These are phyloP conservation scores for Maudiozyma pseudohumilis DNA, from an alignment of 805 yeast species.

Conservation along the genomic window DNA sequence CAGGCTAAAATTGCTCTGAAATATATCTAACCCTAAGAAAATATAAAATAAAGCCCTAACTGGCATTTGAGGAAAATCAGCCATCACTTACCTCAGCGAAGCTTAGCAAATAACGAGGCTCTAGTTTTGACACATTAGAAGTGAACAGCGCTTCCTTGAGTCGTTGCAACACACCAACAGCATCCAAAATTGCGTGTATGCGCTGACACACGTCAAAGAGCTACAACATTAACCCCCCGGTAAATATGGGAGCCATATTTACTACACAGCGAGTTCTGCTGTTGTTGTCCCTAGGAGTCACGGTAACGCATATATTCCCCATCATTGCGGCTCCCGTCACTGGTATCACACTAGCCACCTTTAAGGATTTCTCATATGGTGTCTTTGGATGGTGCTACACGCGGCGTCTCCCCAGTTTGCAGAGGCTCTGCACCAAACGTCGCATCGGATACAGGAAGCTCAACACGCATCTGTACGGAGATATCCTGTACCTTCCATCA, in stretches of 20 bases:
- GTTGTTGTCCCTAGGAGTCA: slow-evolving; percentile 23
- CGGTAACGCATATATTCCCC: slow-evolving; percentile 50
- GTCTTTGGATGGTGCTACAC: slow-evolving; percentile 57
- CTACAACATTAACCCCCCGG: no score
- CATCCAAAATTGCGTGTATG: no score
- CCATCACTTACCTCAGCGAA: no score
- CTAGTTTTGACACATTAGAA: no score
- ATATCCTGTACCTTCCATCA: slow-evolving; percentile 45
- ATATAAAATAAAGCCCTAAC: no score
- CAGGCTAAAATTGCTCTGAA: no score
- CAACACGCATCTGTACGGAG: slow-evolving; percentile 25
- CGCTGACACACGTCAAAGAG: no score
- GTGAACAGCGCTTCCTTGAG: no score
- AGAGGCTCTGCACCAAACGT: slow-evolving; percentile 10
- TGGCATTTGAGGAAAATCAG: no score
- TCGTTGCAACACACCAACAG: no score
- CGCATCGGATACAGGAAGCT: slow-evolving; percentile 16
- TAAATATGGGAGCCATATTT: background rate
- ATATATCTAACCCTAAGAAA: no score
- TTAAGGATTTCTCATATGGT: slow-evolving; percentile 46
- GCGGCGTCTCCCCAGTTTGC: slow-evolving; percentile 1
- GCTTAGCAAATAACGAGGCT: no score
- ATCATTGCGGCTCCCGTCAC: slow-evolving; percentile 55
- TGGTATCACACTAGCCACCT: slow-evolving; percentile 39
- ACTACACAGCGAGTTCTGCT: background rate